Percentiles rank a stretch among this genome's conserved stretches.
phyloP scores from a whole-genome alignment of 2,329 filamentous ascomycete genomes.

The Beauveria sp. region DNA sequence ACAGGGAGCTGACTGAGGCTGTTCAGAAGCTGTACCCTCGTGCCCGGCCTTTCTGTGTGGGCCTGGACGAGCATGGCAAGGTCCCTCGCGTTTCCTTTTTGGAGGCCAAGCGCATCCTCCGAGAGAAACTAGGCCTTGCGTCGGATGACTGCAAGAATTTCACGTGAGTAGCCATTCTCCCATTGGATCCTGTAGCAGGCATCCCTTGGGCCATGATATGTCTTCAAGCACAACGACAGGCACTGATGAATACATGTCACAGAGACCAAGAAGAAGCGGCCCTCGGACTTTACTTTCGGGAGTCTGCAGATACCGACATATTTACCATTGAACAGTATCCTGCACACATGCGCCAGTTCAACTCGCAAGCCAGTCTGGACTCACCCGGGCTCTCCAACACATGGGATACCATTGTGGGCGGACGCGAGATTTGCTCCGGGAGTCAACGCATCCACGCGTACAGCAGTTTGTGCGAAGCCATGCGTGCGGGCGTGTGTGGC shows the following conservation, averaged over 20 bases:
- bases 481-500: neutral
- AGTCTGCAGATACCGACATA: neutral
- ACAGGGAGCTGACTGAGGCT: neutral
- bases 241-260: neutral
- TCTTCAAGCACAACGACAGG: neutral
- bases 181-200: neutral
- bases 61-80: neutral
- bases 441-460: neutral
- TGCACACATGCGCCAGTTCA: neutral
- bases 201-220: neutral
- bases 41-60: neutral
- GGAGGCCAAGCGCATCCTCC: neutral
- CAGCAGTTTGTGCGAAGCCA: neutral
- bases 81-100: neutral
- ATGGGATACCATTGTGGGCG: neutral
- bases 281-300: neutral
- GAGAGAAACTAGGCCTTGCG: neutral
- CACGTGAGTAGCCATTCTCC: neutral
- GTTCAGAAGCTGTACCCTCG: neutral
- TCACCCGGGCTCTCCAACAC: neutral
- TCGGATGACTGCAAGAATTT: neutral
- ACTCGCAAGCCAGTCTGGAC: neutral
- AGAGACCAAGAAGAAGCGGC: neutral
- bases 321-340: conserved; percentile 2
- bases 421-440: conserved; percentile 1